Percentiles rank a stretch among this genome's conserved stretches.
These are phyloP conservation scores for Pseudocercospora fijiensis DNA, from an alignment of 2,329 filamentous ascomycete species.

Conservation along the genomic window DNA sequence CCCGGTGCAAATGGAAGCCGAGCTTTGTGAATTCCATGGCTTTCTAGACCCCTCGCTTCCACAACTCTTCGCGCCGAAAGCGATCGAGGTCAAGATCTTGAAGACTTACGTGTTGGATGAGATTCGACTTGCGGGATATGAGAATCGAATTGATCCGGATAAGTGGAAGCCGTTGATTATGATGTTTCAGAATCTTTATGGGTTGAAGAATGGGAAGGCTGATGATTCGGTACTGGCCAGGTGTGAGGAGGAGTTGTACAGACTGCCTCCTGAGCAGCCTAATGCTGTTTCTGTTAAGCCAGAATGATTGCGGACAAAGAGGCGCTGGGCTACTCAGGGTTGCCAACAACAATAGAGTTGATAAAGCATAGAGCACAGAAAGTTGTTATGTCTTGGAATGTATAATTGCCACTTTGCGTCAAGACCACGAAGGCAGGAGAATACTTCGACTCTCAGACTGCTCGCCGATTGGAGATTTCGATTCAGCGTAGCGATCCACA, in stretches of 20 bases:
- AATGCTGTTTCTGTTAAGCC: background rate
- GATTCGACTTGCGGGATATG: constrained; percentile 3
- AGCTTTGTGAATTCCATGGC: background rate
- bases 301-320: background rate
- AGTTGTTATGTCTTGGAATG: background rate
- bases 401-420: background rate
- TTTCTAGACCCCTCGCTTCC: background rate
- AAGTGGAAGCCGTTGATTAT: constrained; percentile 16
- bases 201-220: constrained; percentile 2
- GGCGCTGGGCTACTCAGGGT: background rate
- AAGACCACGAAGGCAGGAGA: background rate
- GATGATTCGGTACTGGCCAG: constrained; percentile 6
- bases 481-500: background rate
- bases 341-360: background rate
- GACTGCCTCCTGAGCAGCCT: background rate
- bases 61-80: background rate
- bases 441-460: background rate
- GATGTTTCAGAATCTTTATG: constrained; percentile 12
- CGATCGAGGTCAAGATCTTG: constrained; percentile 8
- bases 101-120: constrained; percentile 11
- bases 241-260: constrained; percentile 9
- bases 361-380: background rate
- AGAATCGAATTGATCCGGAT: constrained; percentile 10
- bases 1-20: constrained; percentile 15
- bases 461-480: background rate